A percentile compares a stretch with the other conserved stretches of the same genome.
These are phyloP conservation scores for Suhomyces guaymorum DNA, from an alignment of 1,139 yeast genomes.

Conservation along the genomic window DNA sequence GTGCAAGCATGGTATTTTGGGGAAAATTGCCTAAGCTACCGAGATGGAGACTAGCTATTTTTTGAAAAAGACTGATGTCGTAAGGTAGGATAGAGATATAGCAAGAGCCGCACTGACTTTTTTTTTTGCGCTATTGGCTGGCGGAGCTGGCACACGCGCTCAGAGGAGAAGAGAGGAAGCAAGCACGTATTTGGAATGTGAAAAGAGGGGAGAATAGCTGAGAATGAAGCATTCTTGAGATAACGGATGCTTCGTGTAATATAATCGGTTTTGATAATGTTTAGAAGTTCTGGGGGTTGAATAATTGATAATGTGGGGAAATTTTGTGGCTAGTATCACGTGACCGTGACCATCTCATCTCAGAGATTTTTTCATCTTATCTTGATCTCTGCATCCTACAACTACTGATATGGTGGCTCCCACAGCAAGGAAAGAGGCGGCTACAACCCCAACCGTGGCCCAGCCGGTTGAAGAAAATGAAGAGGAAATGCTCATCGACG, in stretches of 20 bases:
- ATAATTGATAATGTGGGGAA: no score
- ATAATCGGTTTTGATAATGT: no score
- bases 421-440: constrained; percentile 50
- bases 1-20: not conserved
- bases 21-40: no score
- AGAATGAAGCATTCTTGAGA: no score
- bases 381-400: constrained; percentile 4
- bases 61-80: no score
- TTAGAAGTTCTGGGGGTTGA: no score
- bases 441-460: constrained; percentile 7
- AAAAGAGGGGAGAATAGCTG: no score
- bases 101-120: constrained; percentile 2
- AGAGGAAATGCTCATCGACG: constrained; percentile 66
- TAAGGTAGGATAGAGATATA: no score
- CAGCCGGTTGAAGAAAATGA: constrained; percentile 18
- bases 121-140: constrained; percentile 7
- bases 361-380: constrained; percentile 7
- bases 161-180: not conserved
- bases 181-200: not conserved
- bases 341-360: constrained; percentile 10
- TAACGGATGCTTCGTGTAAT: no score
- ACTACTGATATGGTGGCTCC: constrained; percentile 65
- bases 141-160: not conserved
- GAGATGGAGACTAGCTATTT: no score
- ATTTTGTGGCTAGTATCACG: constrained; percentile 6